Evolutionary conservation across 139 green algal genomes (phyloP), one percentile per base, ranked within the genome.

Genomic region (Protoeuglena noctilucae): DNA sequence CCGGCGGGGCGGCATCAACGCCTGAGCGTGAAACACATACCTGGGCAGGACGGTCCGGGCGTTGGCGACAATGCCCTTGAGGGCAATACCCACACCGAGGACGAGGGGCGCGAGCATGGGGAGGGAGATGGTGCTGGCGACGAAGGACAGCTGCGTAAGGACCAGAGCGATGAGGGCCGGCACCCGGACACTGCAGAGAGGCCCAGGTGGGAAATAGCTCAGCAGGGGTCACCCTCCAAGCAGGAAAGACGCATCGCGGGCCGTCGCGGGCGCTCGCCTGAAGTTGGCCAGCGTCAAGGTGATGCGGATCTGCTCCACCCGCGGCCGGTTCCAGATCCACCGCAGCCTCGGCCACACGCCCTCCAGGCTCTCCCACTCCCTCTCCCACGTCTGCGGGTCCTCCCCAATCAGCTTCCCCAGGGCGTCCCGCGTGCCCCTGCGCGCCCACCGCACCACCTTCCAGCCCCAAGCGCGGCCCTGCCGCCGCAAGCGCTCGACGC

Each of bases 101-200:
- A 89, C 66, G 63, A 89, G 58, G 26, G 80, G 80, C 16, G 81
- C 77, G 53, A 89, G 62, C 71, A 89, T 84, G n/a, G 81, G 80
- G 45, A 89, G 68, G 25, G 67, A 79, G 22, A 89, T 65, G 56
- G 78, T 58, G 39, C 51, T 72, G 40, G 74, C 58, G 14, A 77
- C 54, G 26, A 83, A 55, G 48, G 66, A 62, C 12, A 78, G 48
- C 29, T 81, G 72, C 4, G 66, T 76, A 43, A 64, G 67, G 2
- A 80, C 25, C 12, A 85, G 62, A 4, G 74, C 75, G 51, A 77
- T 12, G 4, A 85, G 34, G 7, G 72, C 74, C 3, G 77, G 77
- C 53, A 83, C 55, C 21, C 69, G 63, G 45, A 84, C 67, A 19
- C 56, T 65, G 55, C 69, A n/a, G n/a, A n/a, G n/a, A n/a, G n/a